Base-by-base conservation (phyloP, 2,329 filamentous ascomycete genomes). In the Fusarium sarcochroum region DNA sequence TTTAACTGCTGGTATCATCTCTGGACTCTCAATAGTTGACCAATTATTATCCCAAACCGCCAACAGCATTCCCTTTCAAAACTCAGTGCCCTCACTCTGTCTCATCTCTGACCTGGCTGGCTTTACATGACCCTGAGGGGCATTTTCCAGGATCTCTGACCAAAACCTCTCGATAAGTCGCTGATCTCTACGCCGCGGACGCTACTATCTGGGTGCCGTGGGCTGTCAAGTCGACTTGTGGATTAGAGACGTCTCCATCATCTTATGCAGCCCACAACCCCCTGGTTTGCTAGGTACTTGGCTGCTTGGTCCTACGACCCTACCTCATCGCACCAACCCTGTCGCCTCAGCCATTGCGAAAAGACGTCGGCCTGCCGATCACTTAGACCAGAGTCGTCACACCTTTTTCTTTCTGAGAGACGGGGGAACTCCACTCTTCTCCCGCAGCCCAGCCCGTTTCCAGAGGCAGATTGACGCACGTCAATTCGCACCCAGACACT, bases 351-450 rank as follows among this genome's bases (percentile, higher is more conserved):
- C 77, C 79, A 80, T 79, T 80, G 80, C 77, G 77, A 81, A 80
- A 80, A 83, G 83, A 84, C 80, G 84, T 82, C 80, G 80, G 79
- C 76, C 76, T 83, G 85, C 82, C 84, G 85, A 87, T 87, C 85
- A 80, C 78, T 82, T 80, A 80, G 73, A 77, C 82, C 79, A 80
- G 78, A 83, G 80, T 84, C 82, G 83, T 86, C 84, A 85, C 83
- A 84, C 80, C 78, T 78, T 74, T 74, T 72, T 64, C 58, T 70
- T 62, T 67, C 62, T 73, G 64, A 73, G 70, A 71, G 70, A 76
- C 74, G 73, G 75, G 75, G 69, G 71, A 74, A 74, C 76, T 79
- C 77, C 76, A 79, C 77, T 76, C 70, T 74, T 68, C 75, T 78
- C 75, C 79, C 78, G 76, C 77, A 75, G 75, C 73, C 80, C 80